phyloP scores from a whole-genome alignment of 805 yeast genomes.

The Saccharomycodes ludwigii region DNA sequence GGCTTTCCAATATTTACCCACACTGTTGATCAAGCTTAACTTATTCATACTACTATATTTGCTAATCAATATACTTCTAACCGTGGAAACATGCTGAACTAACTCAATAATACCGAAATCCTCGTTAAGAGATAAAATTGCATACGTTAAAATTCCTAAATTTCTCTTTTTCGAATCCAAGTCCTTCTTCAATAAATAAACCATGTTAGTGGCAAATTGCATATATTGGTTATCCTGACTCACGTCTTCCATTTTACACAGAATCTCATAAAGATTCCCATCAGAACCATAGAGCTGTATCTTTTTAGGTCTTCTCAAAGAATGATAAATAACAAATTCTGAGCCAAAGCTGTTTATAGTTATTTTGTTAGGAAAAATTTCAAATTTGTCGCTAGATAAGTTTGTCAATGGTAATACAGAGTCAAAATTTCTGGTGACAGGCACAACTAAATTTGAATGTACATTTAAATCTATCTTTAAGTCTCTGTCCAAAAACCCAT shows the following conservation, averaged over 20 bases:
- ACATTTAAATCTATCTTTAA: slow-evolving; percentile 31
- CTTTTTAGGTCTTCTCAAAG: slow-evolving; percentile 81
- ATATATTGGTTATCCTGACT: slow-evolving; percentile 90
- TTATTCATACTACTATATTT: slow-evolving; percentile 30
- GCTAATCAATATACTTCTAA: slow-evolving; percentile 45
- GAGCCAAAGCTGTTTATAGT: slow-evolving; percentile 56
- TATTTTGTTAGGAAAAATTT: slow-evolving; percentile 37
- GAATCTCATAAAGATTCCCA: slow-evolving; percentile 56
- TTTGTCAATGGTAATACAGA: slow-evolving; percentile 45
- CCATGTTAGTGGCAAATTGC: slow-evolving; percentile 79
- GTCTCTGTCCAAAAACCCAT: slow-evolving; percentile 27
- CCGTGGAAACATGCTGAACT: slow-evolving; percentile 65
- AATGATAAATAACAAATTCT: slow-evolving; percentile 56
- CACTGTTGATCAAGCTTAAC: no score
- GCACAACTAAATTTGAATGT: slow-evolving; percentile 53
- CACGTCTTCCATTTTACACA: slow-evolving; percentile 86
- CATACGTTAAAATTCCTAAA: slow-evolving; percentile 64
- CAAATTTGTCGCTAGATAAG: slow-evolving; percentile 27
- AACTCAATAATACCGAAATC: slow-evolving; percentile 85
- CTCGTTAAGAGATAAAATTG: slow-evolving; percentile 80
- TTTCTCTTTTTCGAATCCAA: slow-evolving; percentile 63
- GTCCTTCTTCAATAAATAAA: slow-evolving; percentile 53
- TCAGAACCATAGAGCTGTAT: slow-evolving; percentile 67
- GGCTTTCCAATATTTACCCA: slow-evolving; percentile 25
- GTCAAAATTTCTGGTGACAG: slow-evolving; percentile 59